These are phyloP conservation scores for Epichloe sibirici DNA, from an alignment of 2,329 filamentous ascomycete genomes.

Conservation along the genomic window DNA sequence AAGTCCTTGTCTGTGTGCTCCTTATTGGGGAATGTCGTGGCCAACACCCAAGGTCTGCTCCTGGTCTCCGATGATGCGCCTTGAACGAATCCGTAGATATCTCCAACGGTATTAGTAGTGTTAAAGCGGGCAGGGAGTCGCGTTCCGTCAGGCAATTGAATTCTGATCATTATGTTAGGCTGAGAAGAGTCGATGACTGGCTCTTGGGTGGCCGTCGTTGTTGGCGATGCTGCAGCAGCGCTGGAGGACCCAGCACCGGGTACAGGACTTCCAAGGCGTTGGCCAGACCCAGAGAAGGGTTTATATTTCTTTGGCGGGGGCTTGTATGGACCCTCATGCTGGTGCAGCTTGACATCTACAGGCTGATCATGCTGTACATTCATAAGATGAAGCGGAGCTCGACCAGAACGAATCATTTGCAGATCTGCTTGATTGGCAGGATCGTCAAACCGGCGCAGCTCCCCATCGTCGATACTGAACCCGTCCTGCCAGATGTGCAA, in stretches of 20 bases:
- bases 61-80: conserved; percentile 46
- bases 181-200: conserved; percentile 47
- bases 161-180: conserved; percentile 58
- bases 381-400: conserved; percentile 66
- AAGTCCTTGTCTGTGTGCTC: conserved; percentile 57
- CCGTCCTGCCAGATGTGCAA: conserved; percentile 76
- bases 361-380: conserved; percentile 63
- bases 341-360: conserved; percentile 67
- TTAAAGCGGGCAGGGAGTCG: conserved; percentile 73
- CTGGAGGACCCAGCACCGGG: conserved; percentile 38
- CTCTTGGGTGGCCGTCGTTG: conserved; percentile 21
- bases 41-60: conserved; percentile 56
- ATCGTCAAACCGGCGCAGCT: conserved; percentile 67
- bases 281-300: conserved; percentile 60
- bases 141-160: conserved; percentile 68
- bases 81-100: conserved; percentile 64
- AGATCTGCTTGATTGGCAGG: conserved; percentile 60
- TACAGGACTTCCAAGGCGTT: conserved; percentile 65
- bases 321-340: conserved; percentile 60
- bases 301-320: conserved; percentile 63
- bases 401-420: conserved; percentile 63
- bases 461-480: conserved; percentile 75
- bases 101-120: conserved; percentile 61
- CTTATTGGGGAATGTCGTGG: conserved; percentile 75
- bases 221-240: conserved; percentile 20